phyloP scores from a whole-genome alignment of 306 rosid genomes.

The Corylus avellana region DNA sequence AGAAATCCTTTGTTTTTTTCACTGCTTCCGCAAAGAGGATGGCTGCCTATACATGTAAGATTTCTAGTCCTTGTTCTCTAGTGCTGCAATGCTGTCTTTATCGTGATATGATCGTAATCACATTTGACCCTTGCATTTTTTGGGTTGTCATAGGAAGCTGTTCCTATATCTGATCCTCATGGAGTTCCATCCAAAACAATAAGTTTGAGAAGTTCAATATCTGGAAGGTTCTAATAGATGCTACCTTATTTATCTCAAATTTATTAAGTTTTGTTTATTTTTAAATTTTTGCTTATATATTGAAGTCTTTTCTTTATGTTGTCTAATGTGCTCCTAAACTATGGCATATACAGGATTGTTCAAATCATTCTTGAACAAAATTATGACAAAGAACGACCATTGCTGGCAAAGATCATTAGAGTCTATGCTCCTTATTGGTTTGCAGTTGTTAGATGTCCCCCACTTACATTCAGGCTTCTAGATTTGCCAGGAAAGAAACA shows the following conservation, averaged over 20 bases:
- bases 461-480: conserved; percentile 73
- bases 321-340: conserved; percentile 30
- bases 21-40: conserved; percentile 89
- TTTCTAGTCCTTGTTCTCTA: conserved; percentile 5
- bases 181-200: conserved; percentile 71
- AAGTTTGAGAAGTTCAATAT: conserved; percentile 87
- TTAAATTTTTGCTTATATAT: conserved; percentile 15
- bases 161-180: conserved; percentile 78
- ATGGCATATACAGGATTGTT: conserved; percentile 70
- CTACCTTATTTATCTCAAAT: conserved; percentile 13
- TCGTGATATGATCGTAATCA: conserved; percentile 3
- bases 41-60: conserved; percentile 86
- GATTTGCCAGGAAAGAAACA: conserved; percentile 61
- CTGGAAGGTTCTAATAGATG: conserved; percentile 75
- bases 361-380: conserved; percentile 87
- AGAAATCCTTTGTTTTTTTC: conserved; percentile 92
- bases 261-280: background rate
- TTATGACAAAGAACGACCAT: conserved; percentile 50
- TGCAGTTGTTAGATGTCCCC: conserved; percentile 78
- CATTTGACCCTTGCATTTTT: conserved; percentile 16
- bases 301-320: conserved; percentile 9
- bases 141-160: conserved; percentile 71
- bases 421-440: conserved; percentile 93
- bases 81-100: background rate
- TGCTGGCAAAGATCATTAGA: conserved; percentile 73